Evolutionary conservation across 2,329 filamentous ascomycete species (phyloP), one percentile per base, ranked within the genome.

Genomic region (Colletotrichum shisoi): DNA sequence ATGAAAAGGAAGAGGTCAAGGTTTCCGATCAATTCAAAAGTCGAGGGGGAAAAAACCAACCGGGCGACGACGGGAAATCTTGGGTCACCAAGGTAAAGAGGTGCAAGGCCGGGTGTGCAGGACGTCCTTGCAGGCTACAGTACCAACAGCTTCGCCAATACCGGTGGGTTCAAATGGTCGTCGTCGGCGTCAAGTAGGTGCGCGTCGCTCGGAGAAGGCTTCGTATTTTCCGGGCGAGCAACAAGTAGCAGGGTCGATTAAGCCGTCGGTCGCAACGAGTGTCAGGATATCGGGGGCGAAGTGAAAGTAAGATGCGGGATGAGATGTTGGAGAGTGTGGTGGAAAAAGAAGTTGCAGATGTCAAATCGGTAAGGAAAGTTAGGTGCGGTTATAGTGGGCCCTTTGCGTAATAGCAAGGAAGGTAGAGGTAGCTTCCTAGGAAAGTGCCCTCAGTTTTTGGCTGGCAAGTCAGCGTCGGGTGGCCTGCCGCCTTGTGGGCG

Each of bases 101-200:
- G 72, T 76, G 71, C 74, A 67, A 74, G 75, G 75, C 75, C 76
- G 76, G 72, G 79, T 80, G 79, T 80, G 79, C 79, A 80, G 77
- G 77, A 76, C 79, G 77, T 73, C 77, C 74, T 72, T 69, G 71
- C 65, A 59, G 56, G 49, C 53, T 24, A 27, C 54, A 45, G 65
- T 64, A 54, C 62, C 75, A 61, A 74, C 71, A 79, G 77, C 74
- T 78, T 72, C 71, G 73, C 73, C 73, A 56, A 62, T 40, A 40
- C 44, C 45, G n/a, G 27, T 19, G 17, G n/a, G 34, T 46, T 34
- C n/a, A 19, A 19, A 44, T 31, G 57, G 46, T 31, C 13, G 24
- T 49, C 21, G 46, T 62, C 37, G 37, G 53, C 37, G 19, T 57
- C n/a, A 34, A 31, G 37, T 13, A 19, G 42, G 46, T 62, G 49